Base-by-base conservation (phyloP, 306 rosid genomes). In the Datisca glomerata region DNA sequence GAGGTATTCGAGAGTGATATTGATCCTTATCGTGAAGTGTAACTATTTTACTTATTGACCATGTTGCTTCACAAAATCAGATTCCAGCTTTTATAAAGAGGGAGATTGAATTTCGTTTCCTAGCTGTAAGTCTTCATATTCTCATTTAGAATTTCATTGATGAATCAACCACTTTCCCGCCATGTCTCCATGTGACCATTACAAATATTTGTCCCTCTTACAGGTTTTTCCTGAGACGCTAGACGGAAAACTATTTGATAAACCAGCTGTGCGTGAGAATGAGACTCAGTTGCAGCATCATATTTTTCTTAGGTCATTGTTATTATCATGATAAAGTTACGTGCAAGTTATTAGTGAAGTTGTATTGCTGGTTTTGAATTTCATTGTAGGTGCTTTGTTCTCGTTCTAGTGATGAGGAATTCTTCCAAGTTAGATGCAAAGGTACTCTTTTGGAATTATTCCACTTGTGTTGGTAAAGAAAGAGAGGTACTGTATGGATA, bases 21-120 rank as follows among this genome's bases (percentile, higher is more conserved):
- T 12, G 32, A 24, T 25, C 20, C 23, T 24, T 7, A 35, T 52
- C 28, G 13, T 22, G 17, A 25, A 17, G 55, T 25, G 31, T 6
- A 44, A 19, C 32, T 3, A 23, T 8, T 45, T 28, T n/a, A n/a
- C n/a, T n/a, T n/a, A n/a, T n/a, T n/a, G n/a, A n/a, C n/a, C n/a
- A n/a, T n/a, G n/a, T 24, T 54, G 9, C 59, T 43, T 14, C 18
- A 37, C 29, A 35, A 20, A 51, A 20, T 38, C 73, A 87, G 97
- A 80, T 87, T 74, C 93, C 97, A 18, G 80, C 93, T 55, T 87
- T 47, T 47, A 73, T 87, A 49, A 53, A 64, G 64, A 87, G 97
- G 70, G 94, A 87, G 71, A 59, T 75, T 32, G 94, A 87, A 57
- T 87, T 83, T 65, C 93, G 93, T 51, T 87, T 87, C 54, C 89